Base-by-base conservation (phyloP, 2,329 filamentous ascomycete species). In the Huntiella savannae region DNA sequence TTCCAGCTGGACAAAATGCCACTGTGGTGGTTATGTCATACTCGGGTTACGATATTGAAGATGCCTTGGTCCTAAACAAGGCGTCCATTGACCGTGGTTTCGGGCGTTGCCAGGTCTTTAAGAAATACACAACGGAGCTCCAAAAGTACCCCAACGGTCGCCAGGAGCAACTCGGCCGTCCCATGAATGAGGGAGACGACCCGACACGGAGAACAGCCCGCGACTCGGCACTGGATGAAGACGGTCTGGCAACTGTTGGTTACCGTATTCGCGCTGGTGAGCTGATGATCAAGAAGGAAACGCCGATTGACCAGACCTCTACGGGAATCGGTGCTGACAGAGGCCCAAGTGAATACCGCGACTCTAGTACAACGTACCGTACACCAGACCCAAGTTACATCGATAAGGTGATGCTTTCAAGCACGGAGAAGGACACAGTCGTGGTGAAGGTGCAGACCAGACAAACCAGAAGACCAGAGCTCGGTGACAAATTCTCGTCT, bases 11-110 rank as follows among this genome's bases (percentile, higher is more conserved):
- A 0, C 91, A 98, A 58, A 96, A 95, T 51, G 92, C 91, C 4
- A 94, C 84, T 1, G 91, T 98, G 19, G 91, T 93, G 4, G 91
- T 98, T 63, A 98, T 98, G 91, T 96, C 87, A 42, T 98, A 91
- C 63, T 96, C 88, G 8, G 91, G 91, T 17, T 98, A 98, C 63
- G 91, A 98, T 75, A 98, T 98, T 54, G 91, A 98, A 68, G 91
- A 98, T 69, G 91, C 91, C 7, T 70, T 98, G 13, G 88, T 98
- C 2, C 62, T 98, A 51, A 98, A 98, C 67, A 96, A 95, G 65
- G 87, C 86, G 7, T 95, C 87, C 0, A 79, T 86, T 49, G 92
- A 98, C 56, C 76, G 91, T 55, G 92, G 91, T 4, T 98, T 96
- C 56, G 92, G 91, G 40, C 79, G 91, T 34, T 96, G 91, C 57